Evolutionary conservation across 257 asterid species (phyloP).

Genomic region (Apocynum venetum): DNA sequence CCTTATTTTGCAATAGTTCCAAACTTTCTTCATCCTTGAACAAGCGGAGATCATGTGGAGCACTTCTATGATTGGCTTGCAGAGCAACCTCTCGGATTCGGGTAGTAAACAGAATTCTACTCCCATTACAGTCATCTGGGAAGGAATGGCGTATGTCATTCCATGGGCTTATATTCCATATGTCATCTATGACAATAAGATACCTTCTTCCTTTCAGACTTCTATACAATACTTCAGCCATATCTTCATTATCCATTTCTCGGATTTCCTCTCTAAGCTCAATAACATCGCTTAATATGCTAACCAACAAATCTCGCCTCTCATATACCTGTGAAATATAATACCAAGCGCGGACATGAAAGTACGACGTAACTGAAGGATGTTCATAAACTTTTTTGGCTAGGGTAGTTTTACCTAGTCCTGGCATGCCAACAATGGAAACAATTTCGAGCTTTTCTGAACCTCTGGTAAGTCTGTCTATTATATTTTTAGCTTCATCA

Average conservation of each 20-base stretch:
- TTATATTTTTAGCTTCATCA: background rate
- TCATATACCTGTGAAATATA: slow-evolving; percentile 3
- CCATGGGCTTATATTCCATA: slow-evolving; percentile 11
- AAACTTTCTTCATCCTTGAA: slow-evolving; percentile 11
- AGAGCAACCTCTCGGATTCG: slow-evolving; percentile 4
- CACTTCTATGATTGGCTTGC: background rate
- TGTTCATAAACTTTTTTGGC: background rate
- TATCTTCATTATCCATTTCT: background rate
- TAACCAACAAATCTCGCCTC: background rate
- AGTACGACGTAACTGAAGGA: background rate
- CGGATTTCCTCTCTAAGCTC: background rate
- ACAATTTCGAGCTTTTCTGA: background rate
- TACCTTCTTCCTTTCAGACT: background rate
- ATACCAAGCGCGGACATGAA: slow-evolving; percentile 7
- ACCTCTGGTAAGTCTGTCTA: background rate
- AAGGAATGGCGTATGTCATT: background rate
- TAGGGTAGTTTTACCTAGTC: slow-evolving; percentile 3
- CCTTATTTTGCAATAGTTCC: slow-evolving; percentile 11
- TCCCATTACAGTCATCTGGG: slow-evolving; percentile 2
- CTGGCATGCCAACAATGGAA: slow-evolving; percentile 15
- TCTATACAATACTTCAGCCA: background rate
- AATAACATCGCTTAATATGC: background rate
- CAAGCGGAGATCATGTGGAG: background rate
- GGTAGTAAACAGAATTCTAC: slow-evolving; percentile 16
- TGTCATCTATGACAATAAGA: slow-evolving; percentile 15